Percentiles rank a stretch among this genome's conserved stretches.
These are phyloP conservation scores for Linum lewisii DNA, from an alignment of 345 rosid genomes.

Conservation along the genomic window DNA sequence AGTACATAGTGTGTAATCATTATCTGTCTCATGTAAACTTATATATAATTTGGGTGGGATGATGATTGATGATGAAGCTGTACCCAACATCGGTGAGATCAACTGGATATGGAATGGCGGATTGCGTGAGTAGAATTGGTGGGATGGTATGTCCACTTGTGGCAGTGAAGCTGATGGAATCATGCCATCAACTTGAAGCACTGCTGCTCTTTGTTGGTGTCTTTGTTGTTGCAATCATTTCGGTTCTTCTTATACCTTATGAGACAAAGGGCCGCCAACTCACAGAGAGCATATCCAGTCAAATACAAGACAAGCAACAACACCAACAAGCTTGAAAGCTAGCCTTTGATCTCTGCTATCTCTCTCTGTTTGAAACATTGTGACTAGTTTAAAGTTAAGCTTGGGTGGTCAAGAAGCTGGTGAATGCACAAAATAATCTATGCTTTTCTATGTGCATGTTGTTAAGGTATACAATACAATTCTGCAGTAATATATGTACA, in stretches of 20 bases:
- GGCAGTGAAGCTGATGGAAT: slow-evolving; percentile 1
- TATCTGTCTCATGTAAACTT: too few relatives aligned
- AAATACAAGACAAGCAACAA: neutral
- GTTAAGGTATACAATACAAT: too few relatives aligned
- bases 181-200: neutral
- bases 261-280: neutral
- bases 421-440: too few relatives aligned
- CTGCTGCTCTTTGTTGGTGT: neutral
- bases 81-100: slow-evolving; percentile 2
- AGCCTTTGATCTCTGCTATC: too few relatives aligned
- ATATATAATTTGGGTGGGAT: too few relatives aligned
- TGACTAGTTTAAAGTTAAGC: too few relatives aligned
- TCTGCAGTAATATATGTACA: too few relatives aligned
- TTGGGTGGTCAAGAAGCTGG: too few relatives aligned
- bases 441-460: too few relatives aligned
- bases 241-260: neutral
- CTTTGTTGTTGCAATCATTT: neutral
- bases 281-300: neutral
- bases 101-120: neutral
- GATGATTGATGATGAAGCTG: neutral
- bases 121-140: neutral
- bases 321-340: neutral
- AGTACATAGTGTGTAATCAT: neutral
- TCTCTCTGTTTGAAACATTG: too few relatives aligned
- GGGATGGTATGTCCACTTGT: slow-evolving; percentile 1